phyloP scores from a whole-genome alignment of 345 rosid species.

The Kernera saxatilis region DNA sequence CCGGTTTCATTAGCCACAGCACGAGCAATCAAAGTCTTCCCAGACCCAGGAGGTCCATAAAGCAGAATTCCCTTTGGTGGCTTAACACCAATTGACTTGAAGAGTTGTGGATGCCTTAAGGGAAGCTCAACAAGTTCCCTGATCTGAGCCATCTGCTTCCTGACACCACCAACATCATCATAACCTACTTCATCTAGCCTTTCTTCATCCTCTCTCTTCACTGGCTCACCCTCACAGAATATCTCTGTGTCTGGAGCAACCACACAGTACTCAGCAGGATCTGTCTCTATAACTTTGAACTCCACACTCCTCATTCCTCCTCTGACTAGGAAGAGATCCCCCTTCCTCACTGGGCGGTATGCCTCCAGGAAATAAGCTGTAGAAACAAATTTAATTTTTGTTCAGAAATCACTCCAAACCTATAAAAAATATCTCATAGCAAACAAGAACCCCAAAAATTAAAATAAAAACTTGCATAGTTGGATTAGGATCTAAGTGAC shows the following conservation, averaged over 20 bases:
- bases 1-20: slow-evolving; percentile 98
- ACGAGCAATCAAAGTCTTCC: slow-evolving; percentile 92
- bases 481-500: not conserved
- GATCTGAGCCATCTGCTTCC: slow-evolving; percentile 99
- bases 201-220: slow-evolving; percentile 87
- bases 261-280: slow-evolving; percentile 87
- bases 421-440: not conserved
- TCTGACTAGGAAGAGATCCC: slow-evolving; percentile 92
- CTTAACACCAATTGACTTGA: slow-evolving; percentile 97
- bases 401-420: slow-evolving; percentile 15
- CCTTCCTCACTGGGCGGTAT: slow-evolving; percentile 95
- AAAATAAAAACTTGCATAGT: not conserved
- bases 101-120: slow-evolving; percentile 89
- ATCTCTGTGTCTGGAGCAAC: slow-evolving; percentile 98
- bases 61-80: slow-evolving; percentile 97
- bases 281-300: slow-evolving; percentile 88
- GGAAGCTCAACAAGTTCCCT: slow-evolving; percentile 96
- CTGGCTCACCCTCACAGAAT: slow-evolving; percentile 97
- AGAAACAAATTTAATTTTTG: not conserved
- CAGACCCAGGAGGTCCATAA: slow-evolving; percentile 86
- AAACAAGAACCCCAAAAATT: not conserved
- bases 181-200: slow-evolving; percentile 94
- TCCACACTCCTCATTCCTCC: slow-evolving; percentile 99
- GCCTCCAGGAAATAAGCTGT: slow-evolving; percentile 94
- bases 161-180: slow-evolving; percentile 99